Base-by-base conservation (phyloP, 768 basidiomycete genomes). In the Russula ochroleuca region DNA sequence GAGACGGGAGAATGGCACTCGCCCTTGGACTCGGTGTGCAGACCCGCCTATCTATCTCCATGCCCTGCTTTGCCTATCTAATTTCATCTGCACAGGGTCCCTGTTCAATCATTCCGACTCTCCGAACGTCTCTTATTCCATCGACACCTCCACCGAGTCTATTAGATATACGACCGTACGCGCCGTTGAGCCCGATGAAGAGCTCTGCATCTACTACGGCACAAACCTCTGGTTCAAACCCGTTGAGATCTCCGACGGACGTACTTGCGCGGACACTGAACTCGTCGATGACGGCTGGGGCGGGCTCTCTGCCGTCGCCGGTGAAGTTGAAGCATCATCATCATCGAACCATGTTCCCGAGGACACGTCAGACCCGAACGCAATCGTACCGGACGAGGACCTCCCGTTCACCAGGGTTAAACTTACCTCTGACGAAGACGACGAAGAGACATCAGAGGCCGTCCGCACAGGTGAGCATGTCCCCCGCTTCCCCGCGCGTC, bases 181-280 rank as follows among this genome's bases (percentile, higher is more conserved):
- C 7, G 70, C 77, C 25, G 75, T 94, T 35, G 64, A 78, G 17
- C 70, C 77, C 1, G 84, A 79, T 33, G 89, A 94, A 69, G 92
- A 94, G 72, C 79, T 92, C 14, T 89, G 85, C 69, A 91, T 93
- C 64, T 90, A 83, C 70, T 89, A 92, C 69, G 88, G 85, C 3
- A 82, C 83, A 63, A 81, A 81, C 23, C 78, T 87, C 5, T 86
- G 85, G 86, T 87, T 86, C 66, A 70, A 80, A n/a, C 78, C 79
- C 10, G 70, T 75, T n/a, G 79, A 71, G 43, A 54, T 52, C 3
- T n/a, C 19, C 38, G 48, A 31, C 41, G n/a, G 25, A 21, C 17
- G 1, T 41, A 50, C 31, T 33, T 35, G 15, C 23, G 23, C 23
- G 7, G 25, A 47, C n/a, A 28, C 50, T 15, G 58, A 65, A 15